A percentile compares a stretch with the other conserved stretches of the same genome.
These are phyloP conservation scores for Bruguiera sexangula DNA, from an alignment of 345 rosid species.

Conservation along the genomic window DNA sequence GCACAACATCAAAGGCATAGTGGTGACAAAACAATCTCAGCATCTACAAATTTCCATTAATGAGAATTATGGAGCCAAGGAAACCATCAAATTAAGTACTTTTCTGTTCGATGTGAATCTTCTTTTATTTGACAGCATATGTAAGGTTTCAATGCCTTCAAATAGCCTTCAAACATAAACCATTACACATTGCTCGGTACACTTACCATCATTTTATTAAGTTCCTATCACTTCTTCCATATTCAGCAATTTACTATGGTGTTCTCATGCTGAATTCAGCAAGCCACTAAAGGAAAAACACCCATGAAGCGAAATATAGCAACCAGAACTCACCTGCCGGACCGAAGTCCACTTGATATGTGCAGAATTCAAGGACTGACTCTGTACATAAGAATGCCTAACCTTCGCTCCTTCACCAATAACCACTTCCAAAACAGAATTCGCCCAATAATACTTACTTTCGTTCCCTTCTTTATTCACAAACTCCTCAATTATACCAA, in stretches of 20 bases:
- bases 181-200: not conserved
- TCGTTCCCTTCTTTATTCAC: conserved; percentile 41
- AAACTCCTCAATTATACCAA: conserved; percentile 81
- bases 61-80: not conserved
- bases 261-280: not conserved
- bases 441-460: conserved; percentile 60
- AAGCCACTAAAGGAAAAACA: not conserved
- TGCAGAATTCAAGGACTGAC: conserved; percentile 64
- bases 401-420: conserved; percentile 59
- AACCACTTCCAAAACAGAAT: conserved; percentile 69
- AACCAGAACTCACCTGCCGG: conserved; percentile 53
- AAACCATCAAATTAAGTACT: not conserved
- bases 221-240: not conserved
- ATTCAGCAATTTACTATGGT: not conserved
- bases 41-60: not conserved
- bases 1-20: not conserved
- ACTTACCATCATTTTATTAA: not conserved
- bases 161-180: not conserved
- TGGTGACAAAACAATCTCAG: not conserved
- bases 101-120: not conserved
- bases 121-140: not conserved
- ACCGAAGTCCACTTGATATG: conserved; percentile 91
- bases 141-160: not conserved
- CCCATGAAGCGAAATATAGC: not conserved
- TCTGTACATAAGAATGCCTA: conserved; percentile 80